Conservation (phyloP, 495 filamentous ascomycete species). For the Penicillium canariense region DNA sequence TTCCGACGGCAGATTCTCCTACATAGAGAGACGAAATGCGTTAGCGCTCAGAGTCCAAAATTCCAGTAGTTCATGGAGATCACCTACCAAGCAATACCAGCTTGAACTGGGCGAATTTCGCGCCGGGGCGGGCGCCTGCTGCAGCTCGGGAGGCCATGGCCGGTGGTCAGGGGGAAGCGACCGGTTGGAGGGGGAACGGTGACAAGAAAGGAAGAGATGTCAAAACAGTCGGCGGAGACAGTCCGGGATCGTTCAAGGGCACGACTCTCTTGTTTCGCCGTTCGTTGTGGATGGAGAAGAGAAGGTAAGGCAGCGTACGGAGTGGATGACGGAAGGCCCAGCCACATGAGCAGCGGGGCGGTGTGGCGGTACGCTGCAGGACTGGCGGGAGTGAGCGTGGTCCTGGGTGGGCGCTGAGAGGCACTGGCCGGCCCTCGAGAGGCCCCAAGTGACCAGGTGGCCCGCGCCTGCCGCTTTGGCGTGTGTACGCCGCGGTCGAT, state of each 20-base stretch:
- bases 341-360: constrained; percentile 33
- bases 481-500: constrained; percentile 18
- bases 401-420: neutral
- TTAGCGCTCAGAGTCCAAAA: constrained; percentile 2
- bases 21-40: constrained; percentile 18
- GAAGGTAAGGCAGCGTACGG: constrained; percentile 20
- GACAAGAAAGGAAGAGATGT: constrained; percentile 5
- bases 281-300: constrained; percentile 11
- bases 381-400: constrained; percentile 2
- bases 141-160: constrained; percentile 79
- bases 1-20: constrained; percentile 99
- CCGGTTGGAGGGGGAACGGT: constrained; percentile 2
- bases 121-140: constrained; percentile 71
- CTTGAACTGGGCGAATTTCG: constrained; percentile 98
- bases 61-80: neutral
- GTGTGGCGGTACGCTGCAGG: constrained; percentile 26
- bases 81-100: constrained; percentile 86
- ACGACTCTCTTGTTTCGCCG: neutral
- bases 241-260: neutral
- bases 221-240: neutral
- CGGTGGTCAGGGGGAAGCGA: constrained; percentile 21
- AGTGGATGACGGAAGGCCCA: constrained; percentile 33
- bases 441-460: neutral
- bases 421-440: neutral
- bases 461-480: constrained; percentile 11